Base-by-base conservation (phyloP, 75 land plant genomes). In the Pinus tabuliformis region DNA sequence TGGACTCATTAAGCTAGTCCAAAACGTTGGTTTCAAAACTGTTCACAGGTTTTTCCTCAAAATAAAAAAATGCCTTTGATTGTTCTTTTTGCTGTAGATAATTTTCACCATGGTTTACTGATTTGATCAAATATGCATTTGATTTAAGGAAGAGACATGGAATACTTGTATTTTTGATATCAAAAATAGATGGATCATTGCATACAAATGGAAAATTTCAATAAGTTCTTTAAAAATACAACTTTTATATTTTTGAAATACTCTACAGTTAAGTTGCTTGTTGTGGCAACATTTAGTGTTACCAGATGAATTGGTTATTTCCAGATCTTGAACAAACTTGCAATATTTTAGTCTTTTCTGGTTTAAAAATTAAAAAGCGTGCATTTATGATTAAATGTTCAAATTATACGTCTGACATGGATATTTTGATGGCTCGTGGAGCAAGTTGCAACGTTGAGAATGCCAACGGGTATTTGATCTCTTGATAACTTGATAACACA, bases 211-310 rank as follows among this genome's bases (percentile, higher is more conserved):
- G 4, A 26, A 49, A 14, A 5, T 73, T 73, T 73, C 22, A 49
- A 54, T 20, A 20, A 56, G 56, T 22, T 17, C 16, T 56, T 73
- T 73, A n/a, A 16, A 28, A 73, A 73, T 21, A 20, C 56, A 6
- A 54, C 13, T 33, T 56, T 73, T 54, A 37, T 56, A 58, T 22
- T 66, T 76, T 17, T 66, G 13, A 21, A n/a, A n/a, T n/a, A 21
- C 61, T 59, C 22, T 58, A 33, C 87, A 96, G 99, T 78, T 96
- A 93, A 84, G 99, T 97, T 49, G 97, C 99, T 62, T 96, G 99
- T 89, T 96, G 99, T 72, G 99, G 99, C 63, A 93, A 90, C 86
- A 86, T 84, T 39, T 90, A 89, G 39, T 94, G 99, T 64, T 96
- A 97, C 81, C 99, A 94, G 79, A 97, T 96, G 81, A 16, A 78